phyloP scores from a whole-genome alignment of 805 yeast genomes.

The Candida anglica region DNA sequence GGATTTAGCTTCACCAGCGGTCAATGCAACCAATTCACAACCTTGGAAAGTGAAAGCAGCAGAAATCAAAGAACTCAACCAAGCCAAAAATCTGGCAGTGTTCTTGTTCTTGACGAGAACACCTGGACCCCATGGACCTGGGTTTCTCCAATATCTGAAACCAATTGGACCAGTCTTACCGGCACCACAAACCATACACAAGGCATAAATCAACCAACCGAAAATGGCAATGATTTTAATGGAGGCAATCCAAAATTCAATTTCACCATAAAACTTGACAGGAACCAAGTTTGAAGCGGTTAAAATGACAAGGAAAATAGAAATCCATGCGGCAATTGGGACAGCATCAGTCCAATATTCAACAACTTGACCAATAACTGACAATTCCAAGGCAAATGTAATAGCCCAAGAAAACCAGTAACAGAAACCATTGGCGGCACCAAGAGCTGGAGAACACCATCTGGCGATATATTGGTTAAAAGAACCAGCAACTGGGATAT shows the following conservation, averaged over 20 bases:
- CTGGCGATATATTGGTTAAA: conserved; percentile 68
- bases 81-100: conserved; percentile 63
- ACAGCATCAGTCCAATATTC: conserved; percentile 66
- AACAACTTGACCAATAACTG: conserved; percentile 65
- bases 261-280: conserved; percentile 67
- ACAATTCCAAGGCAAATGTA: conserved; percentile 70
- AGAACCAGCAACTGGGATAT: conserved; percentile 64
- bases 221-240: conserved; percentile 64
- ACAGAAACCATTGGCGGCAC: conserved; percentile 68
- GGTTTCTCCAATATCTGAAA: conserved; percentile 77
- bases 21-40: conserved; percentile 69
- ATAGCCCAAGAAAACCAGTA: conserved; percentile 80
- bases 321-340: conserved; percentile 70
- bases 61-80: conserved; percentile 63
- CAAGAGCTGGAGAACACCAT: conserved; percentile 66
- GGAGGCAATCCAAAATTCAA: conserved; percentile 72
- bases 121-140: conserved; percentile 75
- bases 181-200: conserved; percentile 75
- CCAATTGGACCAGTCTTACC: conserved; percentile 69
- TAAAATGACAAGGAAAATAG: conserved; percentile 57
- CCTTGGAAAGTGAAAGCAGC: conserved; percentile 84
- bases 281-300: conserved; percentile 58
- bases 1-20: conserved; percentile 70
- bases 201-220: conserved; percentile 65
- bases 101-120: conserved; percentile 42